phyloP scores from a whole-genome alignment of 208 protist genomes.

The Zelonia costaricensis region DNA sequence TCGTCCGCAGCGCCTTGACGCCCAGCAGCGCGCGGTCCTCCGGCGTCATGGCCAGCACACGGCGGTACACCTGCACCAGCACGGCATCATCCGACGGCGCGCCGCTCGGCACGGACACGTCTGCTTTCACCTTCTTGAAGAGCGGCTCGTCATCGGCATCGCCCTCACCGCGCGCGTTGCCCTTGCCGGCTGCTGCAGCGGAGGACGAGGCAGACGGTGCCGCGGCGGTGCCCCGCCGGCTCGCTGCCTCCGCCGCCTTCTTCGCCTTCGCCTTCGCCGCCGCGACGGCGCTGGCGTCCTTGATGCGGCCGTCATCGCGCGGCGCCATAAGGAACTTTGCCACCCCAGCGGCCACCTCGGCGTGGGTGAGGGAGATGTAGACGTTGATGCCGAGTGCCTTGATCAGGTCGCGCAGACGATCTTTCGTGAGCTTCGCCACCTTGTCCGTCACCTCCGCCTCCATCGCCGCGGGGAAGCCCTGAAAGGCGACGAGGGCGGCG shows the following conservation, averaged over 20 bases:
- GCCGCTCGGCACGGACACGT: background rate
- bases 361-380: slow-evolving; percentile 32
- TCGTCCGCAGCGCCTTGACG: slow-evolving; percentile 62
- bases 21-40: slow-evolving; percentile 55
- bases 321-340: slow-evolving; percentile 67
- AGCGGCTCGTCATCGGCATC: slow-evolving; percentile 2
- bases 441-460: slow-evolving; percentile 36
- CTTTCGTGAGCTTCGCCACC: slow-evolving; percentile 47
- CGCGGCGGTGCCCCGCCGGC: background rate
- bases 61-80: slow-evolving; percentile 66
- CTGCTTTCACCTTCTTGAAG: background rate
- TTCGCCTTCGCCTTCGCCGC: background rate
- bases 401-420: slow-evolving; percentile 58
- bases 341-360: slow-evolving; percentile 41
- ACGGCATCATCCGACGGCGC: slow-evolving; percentile 58
- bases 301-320: slow-evolving; percentile 20
- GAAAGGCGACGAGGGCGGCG: slow-evolving; percentile 51
- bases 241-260: background rate
- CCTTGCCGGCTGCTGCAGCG: background rate
- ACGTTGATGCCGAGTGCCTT: slow-evolving; percentile 48
- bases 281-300: background rate
- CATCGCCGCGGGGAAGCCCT: slow-evolving; percentile 54
- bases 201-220: no score
- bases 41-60: slow-evolving; percentile 50
- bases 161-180: no score